A percentile compares a stretch with the other conserved stretches of the same genome.
phyloP scores from a whole-genome alignment of 1,284 basidiomycete species.

The Neolentinus lepideus region DNA sequence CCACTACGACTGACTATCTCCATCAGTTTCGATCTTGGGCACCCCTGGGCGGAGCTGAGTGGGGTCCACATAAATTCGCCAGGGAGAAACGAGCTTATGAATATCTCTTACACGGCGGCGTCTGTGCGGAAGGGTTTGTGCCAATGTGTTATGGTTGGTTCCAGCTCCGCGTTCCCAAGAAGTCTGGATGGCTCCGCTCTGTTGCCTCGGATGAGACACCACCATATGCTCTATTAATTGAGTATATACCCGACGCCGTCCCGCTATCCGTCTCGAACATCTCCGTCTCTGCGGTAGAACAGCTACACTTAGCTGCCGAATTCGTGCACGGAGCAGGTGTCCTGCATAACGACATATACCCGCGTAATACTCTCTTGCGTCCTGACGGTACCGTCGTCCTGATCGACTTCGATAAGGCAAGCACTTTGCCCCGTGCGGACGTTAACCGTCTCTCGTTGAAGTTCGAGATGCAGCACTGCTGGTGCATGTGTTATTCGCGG shows the following conservation, averaged over 20 bases:
- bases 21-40: not conserved
- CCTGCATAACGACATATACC: not conserved
- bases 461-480: not conserved
- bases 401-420: not conserved
- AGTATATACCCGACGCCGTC: not conserved
- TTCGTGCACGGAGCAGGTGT: not conserved
- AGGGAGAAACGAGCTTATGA: constrained; percentile 8
- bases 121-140: constrained; percentile 6
- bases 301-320: not conserved
- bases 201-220: not conserved
- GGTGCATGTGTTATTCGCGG: not conserved
- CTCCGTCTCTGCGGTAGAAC: not conserved
- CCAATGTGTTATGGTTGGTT: constrained; percentile 9
- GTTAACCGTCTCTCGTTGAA: not conserved
- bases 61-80: not conserved
- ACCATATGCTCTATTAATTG: not conserved
- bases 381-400: not conserved
- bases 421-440: not conserved
- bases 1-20: not conserved
- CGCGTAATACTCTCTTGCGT: not conserved
- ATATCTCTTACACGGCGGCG: constrained; percentile 8
- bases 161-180: not conserved
- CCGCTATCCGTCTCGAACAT: not conserved
- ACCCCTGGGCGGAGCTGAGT: not conserved
- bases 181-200: not conserved